phyloP scores from a whole-genome alignment of 768 basidiomycete species.

The Phanerochaete sordida region DNA sequence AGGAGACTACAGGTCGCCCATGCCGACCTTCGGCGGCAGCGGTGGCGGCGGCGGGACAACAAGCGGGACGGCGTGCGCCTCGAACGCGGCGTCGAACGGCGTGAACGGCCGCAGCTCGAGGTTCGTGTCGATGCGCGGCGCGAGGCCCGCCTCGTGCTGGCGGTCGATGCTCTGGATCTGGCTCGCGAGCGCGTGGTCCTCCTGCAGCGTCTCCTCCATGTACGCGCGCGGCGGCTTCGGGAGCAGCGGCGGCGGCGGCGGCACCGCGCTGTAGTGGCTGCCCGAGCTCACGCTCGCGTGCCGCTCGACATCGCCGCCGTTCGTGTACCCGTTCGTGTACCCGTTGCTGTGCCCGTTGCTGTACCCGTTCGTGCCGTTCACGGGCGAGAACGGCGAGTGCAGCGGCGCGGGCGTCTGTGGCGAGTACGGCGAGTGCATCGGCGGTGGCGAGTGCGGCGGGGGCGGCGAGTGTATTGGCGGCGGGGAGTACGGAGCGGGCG shows the following conservation, averaged over 20 bases:
- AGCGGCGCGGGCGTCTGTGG: not conserved
- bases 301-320: slow-evolving; percentile 12
- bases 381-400: not conserved
- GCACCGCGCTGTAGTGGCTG: slow-evolving; percentile 16
- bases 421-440: not conserved
- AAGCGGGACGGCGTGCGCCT: not conserved
- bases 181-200: slow-evolving; percentile 55
- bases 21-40: slow-evolving; percentile 14
- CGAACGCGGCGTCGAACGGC: slow-evolving; percentile 22
- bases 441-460: not conserved
- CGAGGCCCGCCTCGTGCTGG: slow-evolving; percentile 2
- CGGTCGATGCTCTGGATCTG: slow-evolving; percentile 24
- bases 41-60: slow-evolving; percentile 11
- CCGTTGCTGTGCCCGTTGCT: not conserved
- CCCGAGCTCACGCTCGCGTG: slow-evolving; percentile 16
- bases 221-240: slow-evolving; percentile 78
- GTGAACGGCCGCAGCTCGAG: slow-evolving; percentile 35
- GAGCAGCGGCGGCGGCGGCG: slow-evolving; percentile 64
- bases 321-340: slow-evolving; percentile 25
- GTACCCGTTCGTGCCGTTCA: not conserved
- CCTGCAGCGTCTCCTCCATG: slow-evolving; percentile 78
- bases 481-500: not conserved
- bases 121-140: slow-evolving; percentile 21
- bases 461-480: not conserved
- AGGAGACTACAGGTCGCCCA: not conserved